Percentiles rank a stretch among this genome's conserved stretches.
Conservation (phyloP, 441 rosid genomes). For the Populus tomentosa region DNA sequence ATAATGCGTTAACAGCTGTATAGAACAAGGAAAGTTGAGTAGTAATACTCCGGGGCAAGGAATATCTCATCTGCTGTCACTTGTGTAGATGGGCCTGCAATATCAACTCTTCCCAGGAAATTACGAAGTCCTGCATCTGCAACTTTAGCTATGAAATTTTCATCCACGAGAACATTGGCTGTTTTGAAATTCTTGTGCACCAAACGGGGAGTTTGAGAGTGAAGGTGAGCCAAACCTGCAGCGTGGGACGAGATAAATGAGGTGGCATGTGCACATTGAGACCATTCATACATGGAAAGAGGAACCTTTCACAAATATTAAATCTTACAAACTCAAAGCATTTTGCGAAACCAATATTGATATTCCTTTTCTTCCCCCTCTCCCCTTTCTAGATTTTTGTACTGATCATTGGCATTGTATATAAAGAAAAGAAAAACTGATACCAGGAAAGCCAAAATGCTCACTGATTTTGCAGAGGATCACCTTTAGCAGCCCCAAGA, state of each 20-base stretch:
- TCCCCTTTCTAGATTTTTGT: background rate
- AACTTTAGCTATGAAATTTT: constrained; percentile 53
- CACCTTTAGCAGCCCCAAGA: constrained; percentile 80
- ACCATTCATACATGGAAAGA: constrained; percentile 14
- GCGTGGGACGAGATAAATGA: constrained; percentile 20
- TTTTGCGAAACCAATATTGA: constrained; percentile 9
- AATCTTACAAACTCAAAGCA: constrained; percentile 19
- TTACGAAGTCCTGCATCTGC: constrained; percentile 50
- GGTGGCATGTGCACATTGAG: constrained; percentile 18
- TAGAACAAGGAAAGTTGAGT: constrained; percentile 7
- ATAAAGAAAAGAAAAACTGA: constrained; percentile 8
- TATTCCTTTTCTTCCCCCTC: background rate
- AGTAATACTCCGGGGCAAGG: constrained; percentile 74
- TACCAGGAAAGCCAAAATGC: constrained; percentile 64
- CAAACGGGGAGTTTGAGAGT: constrained; percentile 51
- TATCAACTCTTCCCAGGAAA: constrained; percentile 66
- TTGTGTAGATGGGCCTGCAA: constrained; percentile 80
- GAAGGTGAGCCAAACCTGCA: constrained; percentile 63
- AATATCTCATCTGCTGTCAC: constrained; percentile 68
- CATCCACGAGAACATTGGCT: constrained; percentile 68
- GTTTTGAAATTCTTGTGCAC: constrained; percentile 65
- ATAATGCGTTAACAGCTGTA: constrained; percentile 2
- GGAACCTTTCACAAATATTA: constrained; percentile 4
- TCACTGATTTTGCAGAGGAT: constrained; percentile 77
- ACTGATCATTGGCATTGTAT: constrained; percentile 12